Base-by-base conservation (phyloP, 2,329 filamentous ascomycete species). In the Penicillium sp. region DNA sequence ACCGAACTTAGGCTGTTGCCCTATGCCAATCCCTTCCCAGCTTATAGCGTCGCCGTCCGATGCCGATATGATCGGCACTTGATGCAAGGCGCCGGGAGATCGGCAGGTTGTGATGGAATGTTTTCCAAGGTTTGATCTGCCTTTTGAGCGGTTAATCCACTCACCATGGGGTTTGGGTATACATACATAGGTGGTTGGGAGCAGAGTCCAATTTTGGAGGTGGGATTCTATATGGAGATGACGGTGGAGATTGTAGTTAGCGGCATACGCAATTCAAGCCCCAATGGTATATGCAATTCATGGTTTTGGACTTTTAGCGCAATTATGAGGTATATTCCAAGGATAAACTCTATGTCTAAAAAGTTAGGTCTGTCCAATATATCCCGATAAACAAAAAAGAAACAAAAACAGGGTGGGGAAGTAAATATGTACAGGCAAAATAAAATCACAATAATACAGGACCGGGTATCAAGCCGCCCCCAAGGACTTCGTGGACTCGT, bases 21-120 rank as follows among this genome's bases (percentile, higher is more conserved):
- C 33, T 10, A 23, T 21, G 25, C 21, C 29, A 38, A 57, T 53
- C 45, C 11, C 10, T 31, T 40, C 36, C 29, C 19, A 23, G 11
- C 50, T 40, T 21, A 27, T 34, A 27, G 33, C 5, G 7, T n/a
- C 10, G 13, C 34, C n/a, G 6, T 49, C 55, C 25, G 19, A 57
- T 50, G 11, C 19, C 34, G 49, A 48, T 33, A 53, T 38, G 58
- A 65, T 64, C 58, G 48, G 39, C 61, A 27, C 52, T 55, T 55
- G 50, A 64, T 58, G 63, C 58, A 65, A 64, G 52, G 38, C 48
- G 53, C 27, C 63, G 63, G 61, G 63, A 65, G 63, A 65, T 65
- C 63, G 38, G 56, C 60, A 51, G 48, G 49, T 29, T 53, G 13
- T 13, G 48, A 23, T 29, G 13, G 8, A 23, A 23, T 16, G 13